phyloP scores from a whole-genome alignment of 2,329 filamentous ascomycete genomes.

The Fulvia fulva region DNA sequence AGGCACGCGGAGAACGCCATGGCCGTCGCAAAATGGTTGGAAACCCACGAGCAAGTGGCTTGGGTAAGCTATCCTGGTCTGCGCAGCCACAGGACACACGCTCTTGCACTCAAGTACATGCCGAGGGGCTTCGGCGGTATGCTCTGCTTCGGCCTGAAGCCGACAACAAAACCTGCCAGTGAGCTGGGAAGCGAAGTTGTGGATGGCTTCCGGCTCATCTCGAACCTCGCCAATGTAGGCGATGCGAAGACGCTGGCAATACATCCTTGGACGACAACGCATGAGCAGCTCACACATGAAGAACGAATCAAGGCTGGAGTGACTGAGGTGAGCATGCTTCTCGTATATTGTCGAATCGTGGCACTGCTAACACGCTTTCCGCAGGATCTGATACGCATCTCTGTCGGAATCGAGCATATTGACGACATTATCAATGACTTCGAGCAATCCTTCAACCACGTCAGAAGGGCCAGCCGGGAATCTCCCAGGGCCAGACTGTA shows the following conservation, averaged over 20 bases:
- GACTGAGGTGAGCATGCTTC: conserved; percentile 51
- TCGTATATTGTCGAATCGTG: neutral
- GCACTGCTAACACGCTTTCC: conserved; percentile 5
- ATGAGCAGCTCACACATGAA: conserved; percentile 81
- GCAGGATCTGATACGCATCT: conserved; percentile 87
- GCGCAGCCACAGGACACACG: conserved; percentile 74
- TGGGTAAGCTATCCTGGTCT: conserved; percentile 96
- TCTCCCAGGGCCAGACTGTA: too few species aligned
- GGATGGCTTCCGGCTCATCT: conserved; percentile 91
- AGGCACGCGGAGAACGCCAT: conserved; percentile 81
- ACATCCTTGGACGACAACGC: conserved; percentile 92
- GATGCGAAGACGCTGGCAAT: conserved; percentile 94
- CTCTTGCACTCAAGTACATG: conserved; percentile 80
- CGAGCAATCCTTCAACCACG: conserved; percentile 75
- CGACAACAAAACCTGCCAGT: too few species aligned
- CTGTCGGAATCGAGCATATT: conserved; percentile 92
- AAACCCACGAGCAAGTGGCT: conserved; percentile 74
- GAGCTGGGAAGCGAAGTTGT: conserved; percentile 82
- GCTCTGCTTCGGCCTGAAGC: conserved; percentile 90
- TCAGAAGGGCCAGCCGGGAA: too few species aligned
- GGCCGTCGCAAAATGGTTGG: conserved; percentile 74
- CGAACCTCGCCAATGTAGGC: conserved; percentile 92
- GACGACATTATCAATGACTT: conserved; percentile 97
- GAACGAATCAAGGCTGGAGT: conserved; percentile 79
- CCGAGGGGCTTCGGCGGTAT: conserved; percentile 83